Conservation (phyloP, 345 rosid genomes). For the Laguncularia racemosa region DNA sequence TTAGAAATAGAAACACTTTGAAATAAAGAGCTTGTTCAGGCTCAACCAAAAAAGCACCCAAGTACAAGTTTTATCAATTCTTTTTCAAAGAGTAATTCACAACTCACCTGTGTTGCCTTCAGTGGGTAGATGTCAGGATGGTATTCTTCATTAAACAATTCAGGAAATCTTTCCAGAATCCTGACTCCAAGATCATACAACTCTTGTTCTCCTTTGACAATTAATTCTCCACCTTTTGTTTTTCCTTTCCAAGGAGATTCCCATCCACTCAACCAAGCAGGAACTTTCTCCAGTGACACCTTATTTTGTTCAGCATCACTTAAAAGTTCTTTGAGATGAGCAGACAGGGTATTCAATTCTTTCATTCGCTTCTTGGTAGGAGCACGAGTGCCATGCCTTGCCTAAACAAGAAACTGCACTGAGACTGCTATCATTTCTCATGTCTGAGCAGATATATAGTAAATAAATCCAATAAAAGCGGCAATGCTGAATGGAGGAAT, state of each 20-base stretch:
- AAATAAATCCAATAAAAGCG: neutral
- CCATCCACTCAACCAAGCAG: slow-evolving; percentile 72
- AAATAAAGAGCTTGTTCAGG: no score
- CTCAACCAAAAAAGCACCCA: no score
- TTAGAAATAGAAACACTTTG: no score
- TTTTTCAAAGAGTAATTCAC: no score
- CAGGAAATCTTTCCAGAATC: slow-evolving; percentile 61
- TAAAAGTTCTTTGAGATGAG: slow-evolving; percentile 46
- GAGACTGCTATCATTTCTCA: neutral
- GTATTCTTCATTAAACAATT: slow-evolving; percentile 63
- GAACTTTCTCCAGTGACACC: slow-evolving; percentile 33
- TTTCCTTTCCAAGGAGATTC: slow-evolving; percentile 83
- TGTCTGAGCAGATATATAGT: neutral
- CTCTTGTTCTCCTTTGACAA: slow-evolving; percentile 72
- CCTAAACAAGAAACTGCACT: slow-evolving; percentile 26
- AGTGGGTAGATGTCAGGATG: slow-evolving; percentile 81
- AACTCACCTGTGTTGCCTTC: slow-evolving; percentile 70
- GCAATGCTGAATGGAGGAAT: neutral
- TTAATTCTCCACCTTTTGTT: slow-evolving; percentile 76
- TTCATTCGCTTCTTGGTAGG: slow-evolving; percentile 82
- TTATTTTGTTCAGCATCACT: slow-evolving; percentile 50
- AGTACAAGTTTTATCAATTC: no score
- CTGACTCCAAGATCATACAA: slow-evolving; percentile 69
- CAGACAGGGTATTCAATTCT: slow-evolving; percentile 62
- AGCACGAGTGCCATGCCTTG: slow-evolving; percentile 95